A percentile compares a stretch with the other conserved stretches of the same genome.
Conservation (phyloP, 257 asterid genomes). For the Jasminum sambac region DNA sequence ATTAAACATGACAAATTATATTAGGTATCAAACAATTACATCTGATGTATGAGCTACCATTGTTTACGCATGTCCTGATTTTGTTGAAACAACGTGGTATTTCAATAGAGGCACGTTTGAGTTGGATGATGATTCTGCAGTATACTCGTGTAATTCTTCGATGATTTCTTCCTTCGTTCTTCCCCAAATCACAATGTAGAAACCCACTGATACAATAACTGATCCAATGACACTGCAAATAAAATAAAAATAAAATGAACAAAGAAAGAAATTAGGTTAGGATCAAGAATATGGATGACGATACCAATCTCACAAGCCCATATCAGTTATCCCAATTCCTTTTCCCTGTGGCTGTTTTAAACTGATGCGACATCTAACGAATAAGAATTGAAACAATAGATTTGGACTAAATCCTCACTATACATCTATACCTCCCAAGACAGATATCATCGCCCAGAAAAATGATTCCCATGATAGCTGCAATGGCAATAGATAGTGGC, state of each 20-base stretch:
- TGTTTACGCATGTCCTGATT: background rate
- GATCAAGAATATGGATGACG: too few relatives aligned
- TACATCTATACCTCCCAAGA: constrained; percentile 33
- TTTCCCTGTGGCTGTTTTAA: too few relatives aligned
- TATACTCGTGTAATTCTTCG: background rate
- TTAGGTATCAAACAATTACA: too few relatives aligned
- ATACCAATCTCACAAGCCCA: too few relatives aligned
- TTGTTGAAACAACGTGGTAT: background rate
- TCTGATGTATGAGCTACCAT: too few relatives aligned
- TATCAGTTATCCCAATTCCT: too few relatives aligned
- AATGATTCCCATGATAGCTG: constrained; percentile 30
- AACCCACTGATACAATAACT: background rate
- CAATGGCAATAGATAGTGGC: constrained; percentile 36
- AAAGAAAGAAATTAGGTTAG: too few relatives aligned
- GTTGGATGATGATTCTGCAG: background rate
- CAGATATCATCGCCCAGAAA: constrained; percentile 29
- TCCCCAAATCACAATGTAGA: background rate
- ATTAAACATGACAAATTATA: too few relatives aligned
- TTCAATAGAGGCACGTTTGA: background rate
- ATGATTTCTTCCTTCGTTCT: background rate
- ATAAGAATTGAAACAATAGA: too few relatives aligned
- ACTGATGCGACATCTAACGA: too few relatives aligned
- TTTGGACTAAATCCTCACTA: too few relatives aligned
- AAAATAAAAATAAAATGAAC: too few relatives aligned
- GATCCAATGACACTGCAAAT: constrained; percentile 9